Percentiles rank a stretch among this genome's conserved stretches.
These are phyloP conservation scores for Oryza officinalis DNA, from an alignment of 176 grass and related monocot species.

Conservation along the genomic window DNA sequence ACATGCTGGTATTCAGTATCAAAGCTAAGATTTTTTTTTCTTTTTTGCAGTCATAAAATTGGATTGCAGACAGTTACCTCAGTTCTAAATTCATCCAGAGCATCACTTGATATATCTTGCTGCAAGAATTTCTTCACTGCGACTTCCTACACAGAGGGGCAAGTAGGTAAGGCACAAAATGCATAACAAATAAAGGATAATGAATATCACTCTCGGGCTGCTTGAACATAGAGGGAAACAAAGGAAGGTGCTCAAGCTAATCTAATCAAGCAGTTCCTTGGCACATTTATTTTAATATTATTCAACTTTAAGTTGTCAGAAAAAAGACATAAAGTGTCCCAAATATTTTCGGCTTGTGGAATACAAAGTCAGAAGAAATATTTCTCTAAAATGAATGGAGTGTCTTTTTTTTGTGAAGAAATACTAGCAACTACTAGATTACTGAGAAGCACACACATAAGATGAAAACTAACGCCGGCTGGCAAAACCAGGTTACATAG, in stretches of 20 bases:
- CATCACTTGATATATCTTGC: conserved; percentile 97
- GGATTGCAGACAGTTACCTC: conserved; percentile 61
- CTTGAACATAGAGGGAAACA: background rate
- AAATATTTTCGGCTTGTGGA: background rate
- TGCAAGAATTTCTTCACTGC: conserved; percentile 98
- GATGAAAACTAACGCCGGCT: background rate
- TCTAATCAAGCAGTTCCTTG: background rate
- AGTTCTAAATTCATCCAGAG: conserved; percentile 90
- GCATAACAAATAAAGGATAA: conserved; percentile 17
- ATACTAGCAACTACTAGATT: background rate
- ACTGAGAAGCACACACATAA: background rate
- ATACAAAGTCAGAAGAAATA: background rate
- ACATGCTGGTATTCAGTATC: background rate
- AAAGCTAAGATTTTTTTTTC: conserved; percentile 1
- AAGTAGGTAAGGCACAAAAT: conserved; percentile 47
- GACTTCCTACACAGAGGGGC: conserved; percentile 66
- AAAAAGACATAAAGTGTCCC: background rate
- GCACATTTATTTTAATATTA: background rate
- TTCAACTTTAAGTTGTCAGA: background rate
- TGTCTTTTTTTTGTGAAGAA: background rate
- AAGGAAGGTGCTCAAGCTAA: conserved; percentile 12
- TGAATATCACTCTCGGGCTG: background rate
- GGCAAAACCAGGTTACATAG: background rate
- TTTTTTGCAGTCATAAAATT: background rate
- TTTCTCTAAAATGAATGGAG: background rate